Evolutionary conservation across 108 stramenopile species (phyloP).

Genomic region (Cylindrotheca closterium): DNA sequence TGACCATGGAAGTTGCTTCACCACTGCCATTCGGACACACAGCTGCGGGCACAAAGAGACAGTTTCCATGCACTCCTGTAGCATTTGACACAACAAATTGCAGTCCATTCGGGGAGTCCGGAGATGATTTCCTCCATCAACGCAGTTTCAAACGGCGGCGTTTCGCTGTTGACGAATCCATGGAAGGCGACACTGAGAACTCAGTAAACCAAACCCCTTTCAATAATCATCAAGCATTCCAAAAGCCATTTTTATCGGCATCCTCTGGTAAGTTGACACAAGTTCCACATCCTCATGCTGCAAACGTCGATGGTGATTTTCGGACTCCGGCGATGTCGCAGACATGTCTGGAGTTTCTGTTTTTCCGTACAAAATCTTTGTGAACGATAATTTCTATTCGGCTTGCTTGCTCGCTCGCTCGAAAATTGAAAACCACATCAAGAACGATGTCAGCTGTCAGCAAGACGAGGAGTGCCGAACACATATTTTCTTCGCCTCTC

Average conservation of each 20-base stretch:
- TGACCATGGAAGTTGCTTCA: constrained; percentile 75
- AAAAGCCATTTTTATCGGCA: constrained; percentile 6
- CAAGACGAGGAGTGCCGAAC: too few species aligned
- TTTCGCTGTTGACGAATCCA: constrained; percentile 40
- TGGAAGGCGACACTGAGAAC: constrained; percentile 36
- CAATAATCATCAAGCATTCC: constrained; percentile 10
- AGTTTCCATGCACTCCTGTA: constrained; percentile 54
- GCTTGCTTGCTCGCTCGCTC: too few species aligned
- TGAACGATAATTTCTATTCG: too few species aligned
- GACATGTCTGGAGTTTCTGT: too few species aligned
- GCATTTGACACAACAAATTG: constrained; percentile 35
- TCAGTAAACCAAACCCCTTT: constrained; percentile 22
- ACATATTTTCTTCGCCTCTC: too few species aligned
- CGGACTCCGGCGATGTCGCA: background rate
- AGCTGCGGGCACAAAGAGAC: constrained; percentile 54
- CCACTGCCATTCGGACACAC: constrained; percentile 51
- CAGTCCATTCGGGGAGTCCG: constrained; percentile 37
- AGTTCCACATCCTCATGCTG: background rate
- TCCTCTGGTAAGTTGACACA: constrained; percentile 28
- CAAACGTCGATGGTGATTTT: background rate
- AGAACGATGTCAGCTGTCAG: too few species aligned
- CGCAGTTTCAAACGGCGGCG: constrained; percentile 58
- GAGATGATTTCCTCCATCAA: constrained; percentile 50
- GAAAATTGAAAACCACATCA: too few species aligned
- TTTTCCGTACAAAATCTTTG: too few species aligned